Conservation (phyloP, 2,329 filamentous ascomycete species). For the Fusarium sp. region DNA sequence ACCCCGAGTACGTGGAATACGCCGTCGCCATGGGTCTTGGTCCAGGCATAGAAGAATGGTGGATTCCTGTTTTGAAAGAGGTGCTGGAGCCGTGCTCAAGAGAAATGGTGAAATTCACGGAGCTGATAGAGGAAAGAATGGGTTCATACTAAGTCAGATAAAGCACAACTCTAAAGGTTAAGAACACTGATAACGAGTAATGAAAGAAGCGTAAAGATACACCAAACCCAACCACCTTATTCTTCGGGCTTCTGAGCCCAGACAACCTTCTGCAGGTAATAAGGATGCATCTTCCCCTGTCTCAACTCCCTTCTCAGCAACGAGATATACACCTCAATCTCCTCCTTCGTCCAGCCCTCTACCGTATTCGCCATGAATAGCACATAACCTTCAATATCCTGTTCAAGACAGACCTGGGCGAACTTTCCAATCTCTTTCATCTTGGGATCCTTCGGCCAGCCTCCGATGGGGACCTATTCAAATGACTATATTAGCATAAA, state of each 20-base stretch:
- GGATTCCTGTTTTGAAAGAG: background rate
- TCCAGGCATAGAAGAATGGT: background rate
- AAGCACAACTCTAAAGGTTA: background rate
- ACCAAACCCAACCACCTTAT: background rate
- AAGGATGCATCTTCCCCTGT: conserved; percentile 33
- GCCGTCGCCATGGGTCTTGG: background rate
- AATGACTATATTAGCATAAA: background rate
- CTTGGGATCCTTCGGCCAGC: conserved; percentile 20
- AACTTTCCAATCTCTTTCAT: conserved; percentile 29
- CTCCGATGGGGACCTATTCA: conserved; percentile 27
- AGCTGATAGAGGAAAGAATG: background rate
- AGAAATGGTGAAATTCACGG: background rate
- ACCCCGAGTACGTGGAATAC: conserved; percentile 8
- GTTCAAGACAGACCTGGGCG: conserved; percentile 32
- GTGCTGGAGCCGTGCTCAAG: background rate
- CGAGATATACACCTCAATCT: conserved; percentile 39
- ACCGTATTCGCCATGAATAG: conserved; percentile 38
- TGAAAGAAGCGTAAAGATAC: too few species aligned
- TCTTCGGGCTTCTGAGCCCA: conserved; percentile 29
- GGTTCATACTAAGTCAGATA: background rate
- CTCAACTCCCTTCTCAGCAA: conserved; percentile 36
- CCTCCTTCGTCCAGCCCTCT: conserved; percentile 30
- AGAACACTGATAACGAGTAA: background rate
- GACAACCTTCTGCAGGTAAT: conserved; percentile 30
- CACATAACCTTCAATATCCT: conserved; percentile 37